A percentile compares a stretch with the other conserved stretches of the same genome.
Evolutionary conservation across 805 yeast genomes (phyloP).

Genomic region (Yarrowia sp.): DNA sequence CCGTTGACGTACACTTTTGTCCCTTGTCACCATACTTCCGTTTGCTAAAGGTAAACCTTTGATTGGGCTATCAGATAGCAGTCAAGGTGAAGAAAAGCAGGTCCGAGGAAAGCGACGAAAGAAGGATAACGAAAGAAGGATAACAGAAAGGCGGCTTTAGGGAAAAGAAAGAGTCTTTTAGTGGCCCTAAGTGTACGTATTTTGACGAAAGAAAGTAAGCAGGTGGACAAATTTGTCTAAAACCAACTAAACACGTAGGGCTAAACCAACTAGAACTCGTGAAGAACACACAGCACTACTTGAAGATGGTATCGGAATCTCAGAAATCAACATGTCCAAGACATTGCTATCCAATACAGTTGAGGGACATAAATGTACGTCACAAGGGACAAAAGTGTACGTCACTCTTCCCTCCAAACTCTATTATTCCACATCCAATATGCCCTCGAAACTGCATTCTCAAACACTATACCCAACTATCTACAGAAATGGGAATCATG

Average conservation of each 20-base stretch:
- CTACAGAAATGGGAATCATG: background rate
- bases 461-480: background rate
- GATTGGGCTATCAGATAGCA: slow-evolving; percentile 8
- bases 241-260: no score
- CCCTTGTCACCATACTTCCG: slow-evolving; percentile 18
- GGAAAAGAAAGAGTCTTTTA: no score
- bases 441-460: background rate
- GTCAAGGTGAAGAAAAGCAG: background rate
- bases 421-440: background rate
- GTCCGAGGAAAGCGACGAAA: no score
- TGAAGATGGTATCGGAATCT: no score
- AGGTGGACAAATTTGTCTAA: no score
- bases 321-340: no score
- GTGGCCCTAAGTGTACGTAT: no score
- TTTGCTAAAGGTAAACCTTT: slow-evolving; percentile 12
- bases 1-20: background rate
- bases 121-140: no score
- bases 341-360: background rate
- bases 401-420: background rate
- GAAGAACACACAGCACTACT: no score
- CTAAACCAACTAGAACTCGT: no score
- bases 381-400: background rate
- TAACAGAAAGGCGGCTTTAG: no score
- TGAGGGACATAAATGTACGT: background rate
- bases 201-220: no score